Conservation (phyloP, 2,329 filamentous ascomycete species). For the Fusarium brachygibbosum region DNA sequence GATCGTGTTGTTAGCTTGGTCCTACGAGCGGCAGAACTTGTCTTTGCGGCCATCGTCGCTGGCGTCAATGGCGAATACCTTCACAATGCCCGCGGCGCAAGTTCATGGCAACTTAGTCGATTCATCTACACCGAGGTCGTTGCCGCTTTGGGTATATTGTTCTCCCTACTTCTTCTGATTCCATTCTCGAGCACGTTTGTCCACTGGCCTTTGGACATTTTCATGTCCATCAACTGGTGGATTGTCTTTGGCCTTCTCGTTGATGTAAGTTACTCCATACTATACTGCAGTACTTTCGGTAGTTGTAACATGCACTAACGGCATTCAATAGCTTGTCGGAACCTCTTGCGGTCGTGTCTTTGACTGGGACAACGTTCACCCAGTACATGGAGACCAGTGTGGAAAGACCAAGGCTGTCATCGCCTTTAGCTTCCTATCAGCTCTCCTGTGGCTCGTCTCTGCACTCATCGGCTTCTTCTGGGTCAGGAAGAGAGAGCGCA, state of each 20-base stretch:
- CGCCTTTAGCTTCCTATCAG: constrained; percentile 79
- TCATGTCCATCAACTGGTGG: constrained; percentile 79
- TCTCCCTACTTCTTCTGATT: constrained; percentile 79
- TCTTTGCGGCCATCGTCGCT: constrained; percentile 78
- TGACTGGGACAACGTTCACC: constrained; percentile 69
- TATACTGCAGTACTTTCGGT: background rate
- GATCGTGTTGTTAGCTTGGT: constrained; percentile 57
- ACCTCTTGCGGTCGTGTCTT: constrained; percentile 69
- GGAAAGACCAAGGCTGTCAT: constrained; percentile 77
- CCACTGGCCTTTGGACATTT: constrained; percentile 77
- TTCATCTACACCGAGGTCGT: constrained; percentile 83
- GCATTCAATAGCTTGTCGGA: constrained; percentile 55
- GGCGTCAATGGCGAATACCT: constrained; percentile 78
- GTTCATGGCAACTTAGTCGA: constrained; percentile 69
- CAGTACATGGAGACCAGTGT: constrained; percentile 65
- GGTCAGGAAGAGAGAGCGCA: constrained; percentile 59
- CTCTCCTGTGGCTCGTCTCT: constrained; percentile 77
- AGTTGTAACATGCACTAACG: constrained; percentile 24
- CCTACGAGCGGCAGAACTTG: constrained; percentile 66
- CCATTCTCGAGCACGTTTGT: constrained; percentile 77
- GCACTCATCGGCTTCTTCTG: constrained; percentile 69
- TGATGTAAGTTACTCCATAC: constrained; percentile 61
- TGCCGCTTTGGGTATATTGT: constrained; percentile 75
- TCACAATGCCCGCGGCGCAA: constrained; percentile 60
- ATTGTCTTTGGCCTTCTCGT: constrained; percentile 76